A percentile compares a stretch with the other conserved stretches of the same genome.
Conservation (phyloP, 1,139 yeast genomes). For the Hanseniaspora sp. region DNA sequence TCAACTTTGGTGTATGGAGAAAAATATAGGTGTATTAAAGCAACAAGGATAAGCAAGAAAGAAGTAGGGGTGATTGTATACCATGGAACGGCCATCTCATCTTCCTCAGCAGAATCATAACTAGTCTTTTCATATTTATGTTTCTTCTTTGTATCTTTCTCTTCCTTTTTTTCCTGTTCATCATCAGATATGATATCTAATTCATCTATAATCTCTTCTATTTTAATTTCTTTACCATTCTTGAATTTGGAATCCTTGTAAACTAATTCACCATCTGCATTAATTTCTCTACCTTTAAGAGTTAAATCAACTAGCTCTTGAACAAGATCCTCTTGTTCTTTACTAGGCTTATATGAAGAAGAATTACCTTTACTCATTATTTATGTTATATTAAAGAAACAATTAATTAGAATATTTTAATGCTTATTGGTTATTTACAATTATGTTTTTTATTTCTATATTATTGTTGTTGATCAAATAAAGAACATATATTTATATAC, state of each 20-base stretch:
- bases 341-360: slow-evolving; percentile 4
- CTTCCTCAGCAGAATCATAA: not conserved
- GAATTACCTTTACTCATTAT: not conserved
- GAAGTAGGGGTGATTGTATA: slow-evolving; percentile 6
- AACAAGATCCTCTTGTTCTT: slow-evolving; percentile 11
- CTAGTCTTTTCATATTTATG: not conserved
- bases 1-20: slow-evolving; percentile 89
- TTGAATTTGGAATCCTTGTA: slow-evolving; percentile 9
- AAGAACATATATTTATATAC: no score
- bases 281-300: slow-evolving; percentile 8
- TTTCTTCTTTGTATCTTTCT: not conserved
- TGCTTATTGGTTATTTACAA: not conserved
- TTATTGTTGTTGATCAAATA: no score
- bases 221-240: slow-evolving; percentile 6
- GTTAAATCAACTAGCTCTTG: slow-evolving; percentile 12
- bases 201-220: slow-evolving; percentile 11
- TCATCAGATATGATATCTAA: slow-evolving; percentile 1
- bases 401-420: not conserved
- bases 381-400: no score
- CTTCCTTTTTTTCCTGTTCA: not conserved
- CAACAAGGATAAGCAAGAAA: slow-evolving; percentile 26
- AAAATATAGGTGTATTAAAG: slow-evolving; percentile 38
- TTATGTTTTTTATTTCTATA: no score
- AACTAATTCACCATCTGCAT: slow-evolving; percentile 12
- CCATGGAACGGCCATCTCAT: not conserved